phyloP scores from a whole-genome alignment of 345 rosid genomes.

The Sisymbrium altissimum region DNA sequence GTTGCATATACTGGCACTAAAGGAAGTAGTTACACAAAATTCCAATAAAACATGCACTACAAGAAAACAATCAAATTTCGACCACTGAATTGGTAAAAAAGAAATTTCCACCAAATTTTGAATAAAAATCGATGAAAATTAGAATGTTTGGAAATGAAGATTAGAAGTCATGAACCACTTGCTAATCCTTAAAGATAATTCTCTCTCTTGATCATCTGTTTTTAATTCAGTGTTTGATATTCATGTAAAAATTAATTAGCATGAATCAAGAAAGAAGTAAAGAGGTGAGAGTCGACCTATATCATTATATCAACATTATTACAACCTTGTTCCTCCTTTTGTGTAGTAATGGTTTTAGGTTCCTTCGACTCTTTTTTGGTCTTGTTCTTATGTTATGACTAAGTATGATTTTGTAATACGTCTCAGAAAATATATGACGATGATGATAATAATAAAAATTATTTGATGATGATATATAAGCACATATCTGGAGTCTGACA shows the following conservation, averaged over 20 bases:
- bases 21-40: not conserved
- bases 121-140: too few species aligned
- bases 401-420: too few species aligned
- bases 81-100: too few species aligned
- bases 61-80: not conserved
- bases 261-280: not conserved
- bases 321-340: not conserved
- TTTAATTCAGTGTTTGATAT: not conserved
- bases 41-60: not conserved
- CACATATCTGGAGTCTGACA: constrained; percentile 1
- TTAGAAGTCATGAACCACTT: not conserved
- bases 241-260: not conserved
- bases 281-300: constrained; percentile 36
- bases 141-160: too few species aligned
- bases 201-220: not conserved
- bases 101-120: too few species aligned
- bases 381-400: not conserved
- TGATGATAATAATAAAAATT: not conserved
- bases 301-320: not conserved
- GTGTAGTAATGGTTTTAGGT: not conserved
- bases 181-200: not conserved
- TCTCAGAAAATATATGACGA: too few species aligned
- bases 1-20: not conserved
- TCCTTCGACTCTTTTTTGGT: not conserved
- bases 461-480: not conserved